Conservation (phyloP, 148 eudicot species). For the Spergularia marina region DNA sequence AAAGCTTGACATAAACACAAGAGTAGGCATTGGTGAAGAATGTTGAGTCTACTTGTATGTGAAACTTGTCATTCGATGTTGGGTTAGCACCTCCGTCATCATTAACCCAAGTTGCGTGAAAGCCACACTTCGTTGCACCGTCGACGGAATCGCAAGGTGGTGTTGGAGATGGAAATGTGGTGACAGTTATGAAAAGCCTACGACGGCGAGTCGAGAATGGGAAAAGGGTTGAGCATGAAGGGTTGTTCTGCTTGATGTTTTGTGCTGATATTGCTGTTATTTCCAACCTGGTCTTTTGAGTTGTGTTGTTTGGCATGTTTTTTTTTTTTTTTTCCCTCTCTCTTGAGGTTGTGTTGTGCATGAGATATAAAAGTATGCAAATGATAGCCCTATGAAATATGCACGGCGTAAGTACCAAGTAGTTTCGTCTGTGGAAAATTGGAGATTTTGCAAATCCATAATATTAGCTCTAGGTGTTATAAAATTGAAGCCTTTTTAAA, state of each 20-base stretch:
- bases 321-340: too few relatives aligned
- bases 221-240: constrained; percentile 25
- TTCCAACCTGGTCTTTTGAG: constrained; percentile 32
- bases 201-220: constrained; percentile 25
- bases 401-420: neutral
- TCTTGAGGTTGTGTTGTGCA: neutral
- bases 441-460: too few relatives aligned
- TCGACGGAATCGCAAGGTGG: constrained; percentile 4
- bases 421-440: too few relatives aligned
- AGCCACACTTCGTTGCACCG: constrained; percentile 13
- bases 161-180: constrained; percentile 25
- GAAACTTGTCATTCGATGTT: constrained; percentile 59
- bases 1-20: constrained; percentile 39
- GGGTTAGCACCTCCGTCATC: constrained; percentile 48
- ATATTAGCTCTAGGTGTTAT: too few relatives aligned
- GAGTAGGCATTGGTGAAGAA: constrained; percentile 27
- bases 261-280: constrained; percentile 54
- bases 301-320: neutral
- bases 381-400: too few relatives aligned
- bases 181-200: constrained; percentile 48
- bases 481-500: too few relatives aligned
- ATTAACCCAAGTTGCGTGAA: constrained; percentile 47
- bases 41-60: constrained; percentile 36
- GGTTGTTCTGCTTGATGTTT: constrained; percentile 39
- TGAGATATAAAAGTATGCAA: neutral